A percentile compares a stretch with the other conserved stretches of the same genome.
These are phyloP conservation scores for Vaccinium myrtillus DNA, from an alignment of 148 eudicot species.

Conservation along the genomic window DNA sequence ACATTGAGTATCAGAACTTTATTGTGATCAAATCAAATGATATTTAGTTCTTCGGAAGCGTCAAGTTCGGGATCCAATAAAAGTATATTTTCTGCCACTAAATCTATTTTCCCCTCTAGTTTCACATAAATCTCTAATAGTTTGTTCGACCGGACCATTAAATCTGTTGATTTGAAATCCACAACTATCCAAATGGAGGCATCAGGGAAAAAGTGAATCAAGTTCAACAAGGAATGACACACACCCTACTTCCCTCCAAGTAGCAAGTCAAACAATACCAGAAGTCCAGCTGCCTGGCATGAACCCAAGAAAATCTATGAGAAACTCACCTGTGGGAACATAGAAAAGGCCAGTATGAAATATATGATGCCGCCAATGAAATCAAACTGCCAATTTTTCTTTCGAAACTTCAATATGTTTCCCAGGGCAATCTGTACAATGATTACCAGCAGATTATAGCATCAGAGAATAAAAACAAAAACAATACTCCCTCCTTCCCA, in stretches of 20 bases:
- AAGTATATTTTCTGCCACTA: background rate
- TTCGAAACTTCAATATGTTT: constrained; percentile 92
- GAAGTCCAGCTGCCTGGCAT: constrained; percentile 1
- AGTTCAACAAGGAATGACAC: constrained; percentile 6
- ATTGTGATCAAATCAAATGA: background rate
- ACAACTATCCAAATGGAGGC: background rate
- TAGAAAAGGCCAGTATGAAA: constrained; percentile 82
- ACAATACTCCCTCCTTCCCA: background rate
- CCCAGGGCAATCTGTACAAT: constrained; percentile 89
- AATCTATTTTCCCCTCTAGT: background rate
- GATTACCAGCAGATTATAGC: background rate
- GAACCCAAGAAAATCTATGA: constrained; percentile 10
- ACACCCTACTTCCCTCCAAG: background rate
- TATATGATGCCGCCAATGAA: constrained; percentile 95
- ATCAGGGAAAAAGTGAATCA: background rate
- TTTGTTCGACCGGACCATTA: background rate
- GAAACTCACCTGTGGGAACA: constrained; percentile 91
- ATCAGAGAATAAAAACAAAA: background rate
- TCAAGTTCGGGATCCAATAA: background rate
- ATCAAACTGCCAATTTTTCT: constrained; percentile 99
- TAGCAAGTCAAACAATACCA: background rate
- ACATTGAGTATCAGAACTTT: background rate
- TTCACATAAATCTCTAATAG: background rate
- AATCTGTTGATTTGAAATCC: background rate
- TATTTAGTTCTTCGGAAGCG: background rate